These are phyloP conservation scores for Mesembryanthemum crystallinum DNA, from an alignment of 148 eudicot genomes.

Conservation along the genomic window DNA sequence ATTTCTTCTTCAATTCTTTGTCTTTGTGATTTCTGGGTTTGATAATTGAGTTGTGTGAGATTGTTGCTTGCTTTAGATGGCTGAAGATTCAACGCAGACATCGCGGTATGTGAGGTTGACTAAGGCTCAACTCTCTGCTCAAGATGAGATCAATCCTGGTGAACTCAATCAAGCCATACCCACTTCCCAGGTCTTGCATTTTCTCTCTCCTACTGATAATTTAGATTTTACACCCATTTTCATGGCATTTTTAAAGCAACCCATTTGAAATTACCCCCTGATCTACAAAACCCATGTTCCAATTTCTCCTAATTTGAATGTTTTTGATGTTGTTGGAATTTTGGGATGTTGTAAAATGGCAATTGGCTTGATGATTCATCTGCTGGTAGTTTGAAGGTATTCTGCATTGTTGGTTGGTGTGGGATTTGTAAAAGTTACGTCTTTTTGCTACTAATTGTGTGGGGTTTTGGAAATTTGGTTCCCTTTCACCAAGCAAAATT, in stretches of 20 bases:
- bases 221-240: not conserved
- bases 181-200: conserved; percentile 62
- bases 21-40: not conserved
- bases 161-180: conserved; percentile 97
- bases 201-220: conserved; percentile 13
- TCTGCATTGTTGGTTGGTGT: conserved; percentile 7
- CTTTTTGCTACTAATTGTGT: not conserved
- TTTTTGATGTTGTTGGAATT: not conserved
- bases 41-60: not conserved
- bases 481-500: not conserved
- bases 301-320: conserved; percentile 13
- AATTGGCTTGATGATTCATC: not conserved
- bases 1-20: not conserved
- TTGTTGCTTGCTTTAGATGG: conserved; percentile 38
- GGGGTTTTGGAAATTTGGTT: not conserved
- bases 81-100: conserved; percentile 42
- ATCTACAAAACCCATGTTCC: conserved; percentile 26
- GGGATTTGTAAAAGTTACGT: not conserved
- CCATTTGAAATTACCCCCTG: conserved; percentile 18
- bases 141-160: conserved; percentile 70
- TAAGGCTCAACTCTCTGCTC: conserved; percentile 60
- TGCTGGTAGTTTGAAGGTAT: not conserved
- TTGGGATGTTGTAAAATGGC: not conserved
- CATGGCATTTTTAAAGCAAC: not conserved
- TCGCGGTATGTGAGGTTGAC: conserved; percentile 78